Conservation (phyloP, 2,329 filamentous ascomycete species). For the Rhytidhysteron rufulum region DNA sequence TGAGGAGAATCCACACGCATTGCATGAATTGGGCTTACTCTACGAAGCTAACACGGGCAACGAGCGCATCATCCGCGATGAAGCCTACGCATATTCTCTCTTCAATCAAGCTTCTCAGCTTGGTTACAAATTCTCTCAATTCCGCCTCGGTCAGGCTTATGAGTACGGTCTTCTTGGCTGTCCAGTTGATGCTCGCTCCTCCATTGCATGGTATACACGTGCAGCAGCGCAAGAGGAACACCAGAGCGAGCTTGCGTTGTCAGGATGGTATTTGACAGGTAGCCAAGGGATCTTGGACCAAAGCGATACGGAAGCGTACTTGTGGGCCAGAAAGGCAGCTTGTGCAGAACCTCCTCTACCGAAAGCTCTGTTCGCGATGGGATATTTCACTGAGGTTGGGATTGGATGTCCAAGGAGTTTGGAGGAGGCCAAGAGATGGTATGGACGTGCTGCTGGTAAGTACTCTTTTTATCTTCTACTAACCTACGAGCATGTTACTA, state of each 20-base stretch:
- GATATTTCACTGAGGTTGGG: conserved; percentile 93
- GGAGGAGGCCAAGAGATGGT: conserved; percentile 97
- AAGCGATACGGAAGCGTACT: conserved; percentile 91
- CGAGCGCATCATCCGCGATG: conserved; percentile 69
- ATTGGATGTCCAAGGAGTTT: conserved; percentile 83
- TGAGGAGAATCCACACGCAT: conserved; percentile 84
- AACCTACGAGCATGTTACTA: not conserved
- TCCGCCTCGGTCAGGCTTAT: conserved; percentile 78
- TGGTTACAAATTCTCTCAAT: conserved; percentile 94
- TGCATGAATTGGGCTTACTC: conserved; percentile 75
- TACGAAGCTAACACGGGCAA: conserved; percentile 63
- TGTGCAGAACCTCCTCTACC: conserved; percentile 69
- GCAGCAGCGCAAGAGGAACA: conserved; percentile 93
- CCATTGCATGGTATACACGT: conserved; percentile 90
- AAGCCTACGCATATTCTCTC: conserved; percentile 73
- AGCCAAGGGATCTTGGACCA: conserved; percentile 82
- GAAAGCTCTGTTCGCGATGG: conserved; percentile 98
- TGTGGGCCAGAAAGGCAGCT: conserved; percentile 94
- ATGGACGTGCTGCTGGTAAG: conserved; percentile 94
- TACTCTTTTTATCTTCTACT: conserved; percentile 21
- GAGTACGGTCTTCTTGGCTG: conserved; percentile 86
- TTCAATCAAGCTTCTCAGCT: conserved; percentile 83
- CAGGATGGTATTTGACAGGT: conserved; percentile 84
- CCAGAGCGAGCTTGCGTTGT: conserved; percentile 67
- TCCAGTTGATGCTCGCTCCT: conserved; percentile 75